A percentile compares a stretch with the other conserved stretches of the same genome.
Conservation (phyloP, 2,329 filamentous ascomycete species). For the Penicillium sp. region DNA sequence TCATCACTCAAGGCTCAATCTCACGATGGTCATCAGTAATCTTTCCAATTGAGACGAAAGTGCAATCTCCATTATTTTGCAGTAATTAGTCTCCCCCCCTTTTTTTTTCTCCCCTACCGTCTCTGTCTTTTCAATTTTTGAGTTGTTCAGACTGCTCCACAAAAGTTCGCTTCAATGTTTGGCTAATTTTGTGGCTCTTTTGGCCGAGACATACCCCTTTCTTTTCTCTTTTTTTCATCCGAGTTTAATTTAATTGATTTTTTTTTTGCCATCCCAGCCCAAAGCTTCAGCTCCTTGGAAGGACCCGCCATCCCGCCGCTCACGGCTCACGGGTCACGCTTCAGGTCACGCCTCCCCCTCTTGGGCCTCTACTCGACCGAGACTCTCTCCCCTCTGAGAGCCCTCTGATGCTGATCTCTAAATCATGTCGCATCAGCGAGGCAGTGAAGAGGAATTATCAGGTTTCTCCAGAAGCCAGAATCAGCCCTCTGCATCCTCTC, state of each 20-base stretch:
- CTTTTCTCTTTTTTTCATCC: neutral
- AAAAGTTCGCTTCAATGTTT: neutral
- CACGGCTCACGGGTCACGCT: neutral
- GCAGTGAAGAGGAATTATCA: slow-evolving; percentile 19
- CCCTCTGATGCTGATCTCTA: slow-evolving; percentile 18
- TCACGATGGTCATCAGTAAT: neutral
- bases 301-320: slow-evolving; percentile 12
- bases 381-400: slow-evolving; percentile 1
- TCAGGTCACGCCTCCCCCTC: slow-evolving; percentile 1
- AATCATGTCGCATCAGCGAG: slow-evolving; percentile 36
- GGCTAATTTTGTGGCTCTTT: neutral
- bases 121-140: neutral
- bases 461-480: slow-evolving; percentile 9
- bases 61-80: too few relatives aligned
- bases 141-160: neutral
- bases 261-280: neutral
- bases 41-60: neutral
- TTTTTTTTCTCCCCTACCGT: neutral
- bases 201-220: slow-evolving; percentile 11
- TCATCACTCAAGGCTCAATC: neutral
- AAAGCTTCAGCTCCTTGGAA: slow-evolving; percentile 15
- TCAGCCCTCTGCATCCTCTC: slow-evolving; percentile 10
- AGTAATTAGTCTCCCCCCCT: neutral
- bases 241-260: neutral
- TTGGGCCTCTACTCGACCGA: slow-evolving; percentile 6